Base-by-base conservation (phyloP, 352 stramenopile genomes). In the Phytopythium oedochilum region DNA sequence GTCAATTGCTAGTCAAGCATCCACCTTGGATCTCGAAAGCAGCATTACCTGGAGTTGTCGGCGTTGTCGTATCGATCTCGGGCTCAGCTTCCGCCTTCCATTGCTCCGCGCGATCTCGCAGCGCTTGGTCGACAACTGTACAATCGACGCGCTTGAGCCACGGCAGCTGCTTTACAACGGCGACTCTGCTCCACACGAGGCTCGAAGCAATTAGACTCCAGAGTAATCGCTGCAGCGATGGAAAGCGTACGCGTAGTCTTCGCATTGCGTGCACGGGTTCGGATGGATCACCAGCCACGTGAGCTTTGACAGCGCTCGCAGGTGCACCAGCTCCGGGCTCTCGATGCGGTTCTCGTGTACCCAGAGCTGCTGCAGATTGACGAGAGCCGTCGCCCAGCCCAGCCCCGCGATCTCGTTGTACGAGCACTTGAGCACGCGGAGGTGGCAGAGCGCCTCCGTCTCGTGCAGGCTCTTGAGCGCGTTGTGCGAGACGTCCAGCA, bases 401-500 rank as follows among this genome's bases (percentile, higher is more conserved):
- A 92, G 49, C 46, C 83, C 73, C 2, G 59, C 53, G 45, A 90
- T 78, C 3, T 68, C 48, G 45, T 92, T 92, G 49, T 68, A 57
- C 17, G 66, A 83, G 51, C 70, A 87, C 36, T 85, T 79, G 45
- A 92, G 61, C 14, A 78, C 46, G 3, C 68, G 57, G 26, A 92
- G 55, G 2, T 78, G 56, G 3, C 54, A 49, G 35, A 92, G 48
- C 5, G n/a, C 22, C 6, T 70, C 64, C 22, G 88, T 35, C 25
- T 81, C 75, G 2, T 60, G 53, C 17, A 89, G 53, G 29, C 66
- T 84, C 43, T 59, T 60, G 22, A 92, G 40, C 17, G 44, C 42
- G 31, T 92, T 92, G 57, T 88, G 69, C 18, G 70, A 75, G 14
- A 92, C 49, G 53, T 92, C 85, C 20, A 92, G 67, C 26, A 73